Conservation (phyloP, 352 stramenopile genomes). For the Saprolegnia parasitica region DNA sequence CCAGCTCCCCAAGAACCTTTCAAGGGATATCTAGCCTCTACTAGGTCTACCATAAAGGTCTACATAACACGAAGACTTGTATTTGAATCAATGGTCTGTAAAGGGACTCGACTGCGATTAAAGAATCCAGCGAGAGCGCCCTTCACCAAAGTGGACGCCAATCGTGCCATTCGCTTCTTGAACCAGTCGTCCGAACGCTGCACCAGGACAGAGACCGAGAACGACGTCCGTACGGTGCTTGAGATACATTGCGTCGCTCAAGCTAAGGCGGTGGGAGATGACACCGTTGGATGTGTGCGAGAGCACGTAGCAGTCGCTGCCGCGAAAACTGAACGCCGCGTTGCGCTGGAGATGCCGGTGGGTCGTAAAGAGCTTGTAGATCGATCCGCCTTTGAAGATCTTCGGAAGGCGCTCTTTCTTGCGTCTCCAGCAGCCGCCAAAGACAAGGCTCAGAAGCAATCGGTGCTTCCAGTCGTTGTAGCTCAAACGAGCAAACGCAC, state of each 20-base stretch:
- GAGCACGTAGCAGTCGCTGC: neutral
- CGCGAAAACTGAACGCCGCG: neutral
- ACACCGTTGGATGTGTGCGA: neutral
- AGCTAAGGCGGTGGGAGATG: neutral
- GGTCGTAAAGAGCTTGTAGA: constrained; percentile 2
- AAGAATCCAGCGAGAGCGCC: too few relatives aligned
- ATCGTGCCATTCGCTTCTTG: too few relatives aligned
- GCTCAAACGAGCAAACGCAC: neutral
- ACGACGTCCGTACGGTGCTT: too few relatives aligned
- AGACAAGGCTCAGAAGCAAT: neutral
- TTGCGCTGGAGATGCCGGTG: constrained; percentile 3
- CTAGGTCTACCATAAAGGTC: too few relatives aligned
- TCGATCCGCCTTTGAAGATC: neutral
- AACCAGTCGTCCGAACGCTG: too few relatives aligned
- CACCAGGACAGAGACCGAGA: too few relatives aligned
- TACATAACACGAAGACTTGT: too few relatives aligned
- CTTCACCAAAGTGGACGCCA: too few relatives aligned
- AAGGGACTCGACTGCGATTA: too few relatives aligned
- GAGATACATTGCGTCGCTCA: neutral
- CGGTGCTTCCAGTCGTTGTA: constrained; percentile 3
- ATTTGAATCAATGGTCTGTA: too few relatives aligned
- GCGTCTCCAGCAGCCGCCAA: neutral
- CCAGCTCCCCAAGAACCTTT: too few relatives aligned
- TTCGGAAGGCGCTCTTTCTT: neutral
- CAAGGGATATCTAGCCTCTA: too few relatives aligned